A percentile compares a stretch with the other conserved stretches of the same genome.
Evolutionary conservation across 331 rosid genomes (phyloP).

Genomic region (Phaseolus coccineus): DNA sequence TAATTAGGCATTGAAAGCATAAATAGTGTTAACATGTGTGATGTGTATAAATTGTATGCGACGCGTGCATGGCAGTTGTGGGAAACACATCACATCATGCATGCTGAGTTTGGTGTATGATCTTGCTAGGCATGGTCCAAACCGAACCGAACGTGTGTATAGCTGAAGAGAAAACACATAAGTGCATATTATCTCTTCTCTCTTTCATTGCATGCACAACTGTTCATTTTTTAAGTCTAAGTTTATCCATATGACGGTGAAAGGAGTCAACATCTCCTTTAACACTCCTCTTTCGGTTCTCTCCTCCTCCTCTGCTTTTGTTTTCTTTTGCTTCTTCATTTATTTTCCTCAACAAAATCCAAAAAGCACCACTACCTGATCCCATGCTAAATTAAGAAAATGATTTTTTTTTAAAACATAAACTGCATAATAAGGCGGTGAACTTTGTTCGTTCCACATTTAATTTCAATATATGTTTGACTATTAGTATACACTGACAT

Average conservation of each 20-base stretch:
- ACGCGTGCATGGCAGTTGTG: constrained; percentile 32
- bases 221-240: constrained; percentile 19
- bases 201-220: constrained; percentile 45
- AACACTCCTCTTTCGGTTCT: constrained; percentile 19
- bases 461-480: constrained; percentile 18
- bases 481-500: not conserved
- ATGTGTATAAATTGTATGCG: constrained; percentile 34
- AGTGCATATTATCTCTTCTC: constrained; percentile 10
- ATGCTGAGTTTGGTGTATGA: constrained; percentile 40
- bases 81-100: constrained; percentile 10
- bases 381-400: constrained; percentile 27
- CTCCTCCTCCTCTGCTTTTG: constrained; percentile 32
- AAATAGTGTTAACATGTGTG: constrained; percentile 2
- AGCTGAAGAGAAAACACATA: constrained; percentile 40
- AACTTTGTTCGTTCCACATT: constrained; percentile 13
- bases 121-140: constrained; percentile 47
- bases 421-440: constrained; percentile 11
- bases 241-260: constrained; percentile 48
- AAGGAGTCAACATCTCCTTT: constrained; percentile 32
- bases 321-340: constrained; percentile 28
- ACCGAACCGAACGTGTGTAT: constrained; percentile 31
- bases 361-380: not conserved
- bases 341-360: not conserved
- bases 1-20: not conserved
- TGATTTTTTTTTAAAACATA: not conserved